A percentile compares a stretch with the other conserved stretches of the same genome.
Evolutionary conservation across 805 yeast genomes (phyloP).

Genomic region (Jamesozyma hellenica): DNA sequence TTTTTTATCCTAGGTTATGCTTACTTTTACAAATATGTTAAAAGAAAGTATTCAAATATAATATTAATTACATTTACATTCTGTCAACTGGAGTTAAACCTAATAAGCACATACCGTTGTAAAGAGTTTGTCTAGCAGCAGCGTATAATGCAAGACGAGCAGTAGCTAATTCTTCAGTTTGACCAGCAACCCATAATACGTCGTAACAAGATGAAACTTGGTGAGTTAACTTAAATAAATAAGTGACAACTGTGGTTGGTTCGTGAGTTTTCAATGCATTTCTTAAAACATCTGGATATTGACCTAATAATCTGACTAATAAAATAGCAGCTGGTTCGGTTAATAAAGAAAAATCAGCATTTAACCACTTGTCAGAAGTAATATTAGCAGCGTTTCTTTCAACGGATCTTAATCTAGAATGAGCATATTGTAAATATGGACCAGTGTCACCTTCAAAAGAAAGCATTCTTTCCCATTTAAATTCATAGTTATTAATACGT

Average conservation of each 20-base stretch:
- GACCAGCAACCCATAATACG: conserved; percentile 94
- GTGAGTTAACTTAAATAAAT: conserved; percentile 83
- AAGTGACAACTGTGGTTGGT: conserved; percentile 91
- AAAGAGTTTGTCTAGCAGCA: conserved; percentile 79
- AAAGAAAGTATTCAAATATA: neutral
- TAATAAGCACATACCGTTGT: conserved; percentile 79
- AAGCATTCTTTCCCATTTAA: conserved; percentile 96
- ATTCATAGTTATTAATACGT: conserved; percentile 90
- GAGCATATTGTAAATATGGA: conserved; percentile 96
- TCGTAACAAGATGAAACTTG: conserved; percentile 94
- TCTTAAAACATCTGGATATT: conserved; percentile 83
- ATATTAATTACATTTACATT: conserved; percentile 45
- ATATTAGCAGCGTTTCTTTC: conserved; percentile 67
- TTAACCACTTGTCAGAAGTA: conserved; percentile 32
- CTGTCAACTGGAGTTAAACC: conserved; percentile 98
- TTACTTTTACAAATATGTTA: neutral
- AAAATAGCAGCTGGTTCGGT: conserved; percentile 61
- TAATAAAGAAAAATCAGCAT: conserved; percentile 51
- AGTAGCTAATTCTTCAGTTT: conserved; percentile 69
- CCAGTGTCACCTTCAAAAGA: conserved; percentile 99
- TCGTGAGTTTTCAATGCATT: conserved; percentile 77
- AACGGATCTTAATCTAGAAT: conserved; percentile 89
- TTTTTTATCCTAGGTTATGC: neutral
- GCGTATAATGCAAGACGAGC: conserved; percentile 89
- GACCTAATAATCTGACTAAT: conserved; percentile 69